Base-by-base conservation (phyloP, 1,284 basidiomycete genomes). In the Marasmius sp. region DNA sequence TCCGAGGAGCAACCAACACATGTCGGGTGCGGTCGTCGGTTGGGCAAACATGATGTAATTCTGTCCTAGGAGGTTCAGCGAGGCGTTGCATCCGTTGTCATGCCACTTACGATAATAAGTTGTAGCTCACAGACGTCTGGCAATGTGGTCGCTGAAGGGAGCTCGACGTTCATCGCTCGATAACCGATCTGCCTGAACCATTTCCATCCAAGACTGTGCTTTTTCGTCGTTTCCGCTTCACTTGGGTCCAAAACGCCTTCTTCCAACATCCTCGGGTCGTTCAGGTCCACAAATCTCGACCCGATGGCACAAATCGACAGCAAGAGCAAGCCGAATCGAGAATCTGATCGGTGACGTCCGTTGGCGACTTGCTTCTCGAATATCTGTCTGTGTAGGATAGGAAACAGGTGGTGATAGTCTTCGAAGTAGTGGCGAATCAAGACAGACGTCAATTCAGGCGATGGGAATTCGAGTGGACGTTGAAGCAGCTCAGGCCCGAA, bases 371-470 rank as follows among this genome's bases (percentile, higher is more conserved):
- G 75, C 14, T 75, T 71, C 58, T 86, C 80, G 67, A 93, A 91
- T 18, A 81, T 83, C 2, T 82, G 81, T 0, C 82, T 81, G 67
- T 92, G 89, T 9, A 93, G 71, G 16, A 92, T 74, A 3, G 86
- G 85, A 16, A 81, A 70, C 61, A 82, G 73, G 14, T 72, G 66
- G 70, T 90, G 87, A 67, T 80, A 67, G 51, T 81, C 66, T 3
- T 64, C 64, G 68, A 92, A 92, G 70, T 85, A 92, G 12, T 84
- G 75, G 14, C 86, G 79, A 61, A 92, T 77, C 37, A 93, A 79
- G 2, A 62, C 60, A 5, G 67, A 66, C 33, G 84, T 78, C 16
- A 92, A 75, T 56, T 87, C 85, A 0, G 74, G 66, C 0, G 79
- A 76, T 0, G 86, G 85, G 61, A 85, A 87, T n/a, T 67, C n/a